Evolutionary conservation across 73 alveolate species (phyloP), one percentile per base, ranked within the genome.

Genomic region (Paramecium sonneborni): DNA sequence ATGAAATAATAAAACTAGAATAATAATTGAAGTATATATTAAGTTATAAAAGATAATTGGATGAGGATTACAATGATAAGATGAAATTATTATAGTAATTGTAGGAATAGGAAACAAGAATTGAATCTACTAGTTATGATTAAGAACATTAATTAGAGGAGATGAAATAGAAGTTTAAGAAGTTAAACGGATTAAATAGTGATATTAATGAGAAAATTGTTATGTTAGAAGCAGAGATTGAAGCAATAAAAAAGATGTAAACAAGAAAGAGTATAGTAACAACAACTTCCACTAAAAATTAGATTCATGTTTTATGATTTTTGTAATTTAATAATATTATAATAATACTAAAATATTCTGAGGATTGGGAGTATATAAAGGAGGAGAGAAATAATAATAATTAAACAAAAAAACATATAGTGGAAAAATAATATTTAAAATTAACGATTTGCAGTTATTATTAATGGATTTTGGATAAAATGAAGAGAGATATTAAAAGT

Each of bases 401-500:
- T 11, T 44, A 9, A 44, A 11, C 24, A 1, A 11, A 9, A 44
- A 44, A 4, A 1, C 12, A 11, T 1, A 15, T 18, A 3, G 30
- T 18, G n/a, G 32, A n/a, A 79, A 79, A 39, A 79, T 79, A 41
- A 28, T 12, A 39, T 37, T 76, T 76, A 69, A 70, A 30, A 24
- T 39, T 43, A 79, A 79, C 44, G 48, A 43, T 39, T 28, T 20
- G 39, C 43, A 18, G 48, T 39, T 76, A 76, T 39, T 76, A 76
- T 30, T 26, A 39, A 76, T 76, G 90, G 76, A 79, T 79, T 79
- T 79, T 44, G 46, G 43, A 39, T 35, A 28, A 70, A 62, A 24
- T 32, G 76, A 79, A 70, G 99, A 97, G 48, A 96, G 96, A 85
- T 97, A 97, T 93, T 95, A 93, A 91, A 97, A 94, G 90, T 92